phyloP scores from a whole-genome alignment of 352 stramenopile species.

The Blastocystis sp. region DNA sequence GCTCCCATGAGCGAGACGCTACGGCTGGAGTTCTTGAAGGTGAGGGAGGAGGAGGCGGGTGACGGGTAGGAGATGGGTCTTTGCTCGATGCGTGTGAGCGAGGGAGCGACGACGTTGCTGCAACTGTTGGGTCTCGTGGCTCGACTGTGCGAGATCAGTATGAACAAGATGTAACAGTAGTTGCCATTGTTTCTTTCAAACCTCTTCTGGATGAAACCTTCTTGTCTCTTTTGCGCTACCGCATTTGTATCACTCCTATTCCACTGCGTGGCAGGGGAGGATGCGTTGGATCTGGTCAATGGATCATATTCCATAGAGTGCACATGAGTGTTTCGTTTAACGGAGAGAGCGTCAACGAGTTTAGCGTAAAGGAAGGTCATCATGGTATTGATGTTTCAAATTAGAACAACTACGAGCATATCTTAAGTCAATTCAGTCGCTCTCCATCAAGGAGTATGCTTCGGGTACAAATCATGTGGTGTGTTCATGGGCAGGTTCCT shows the following conservation, averaged over 20 bases:
- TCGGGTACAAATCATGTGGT: neutral
- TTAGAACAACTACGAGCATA: neutral
- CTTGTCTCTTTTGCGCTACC: no score
- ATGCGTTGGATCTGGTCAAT: no score
- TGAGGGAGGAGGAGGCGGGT: constrained; percentile 65
- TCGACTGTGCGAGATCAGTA: constrained; percentile 44
- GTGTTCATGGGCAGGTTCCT: neutral
- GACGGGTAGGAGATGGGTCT: constrained; percentile 73
- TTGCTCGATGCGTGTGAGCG: constrained; percentile 86
- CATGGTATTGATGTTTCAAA: no score
- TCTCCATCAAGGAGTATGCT: neutral
- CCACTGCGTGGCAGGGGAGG: no score
- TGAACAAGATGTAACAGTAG: neutral
- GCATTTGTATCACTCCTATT: no score
- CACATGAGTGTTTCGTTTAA: no score
- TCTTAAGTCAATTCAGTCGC: neutral
- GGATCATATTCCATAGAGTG: no score
- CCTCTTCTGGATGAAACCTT: neutral
- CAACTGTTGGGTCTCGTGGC: constrained; percentile 85
- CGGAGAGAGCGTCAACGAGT: no score
- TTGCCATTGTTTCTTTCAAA: neutral
- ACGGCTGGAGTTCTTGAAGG: constrained; percentile 73
- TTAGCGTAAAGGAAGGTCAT: no score
- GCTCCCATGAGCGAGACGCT: constrained; percentile 72
- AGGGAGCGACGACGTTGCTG: constrained; percentile 76